These are phyloP conservation scores for Neopestalotiopsis sp. DNA, from an alignment of 2,329 filamentous ascomycete genomes.

Conservation along the genomic window DNA sequence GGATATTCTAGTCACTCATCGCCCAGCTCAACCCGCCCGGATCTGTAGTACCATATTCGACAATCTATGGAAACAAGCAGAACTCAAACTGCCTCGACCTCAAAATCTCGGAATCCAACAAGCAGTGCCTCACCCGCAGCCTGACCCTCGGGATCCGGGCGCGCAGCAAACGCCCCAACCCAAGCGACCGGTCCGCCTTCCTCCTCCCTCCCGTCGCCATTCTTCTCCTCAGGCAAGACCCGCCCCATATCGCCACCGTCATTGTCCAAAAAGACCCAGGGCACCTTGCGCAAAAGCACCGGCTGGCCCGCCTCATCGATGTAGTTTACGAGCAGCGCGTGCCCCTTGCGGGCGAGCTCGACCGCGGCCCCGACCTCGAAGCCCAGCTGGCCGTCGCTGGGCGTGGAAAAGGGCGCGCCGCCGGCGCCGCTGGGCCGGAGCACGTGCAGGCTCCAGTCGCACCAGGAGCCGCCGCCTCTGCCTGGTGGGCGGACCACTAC, in stretches of 20 bases:
- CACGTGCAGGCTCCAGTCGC: constrained; percentile 8
- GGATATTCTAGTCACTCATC: no score
- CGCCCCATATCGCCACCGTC: background rate
- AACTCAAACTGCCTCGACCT: background rate
- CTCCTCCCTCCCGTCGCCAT: background rate
- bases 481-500: background rate
- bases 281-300: background rate
- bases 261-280: background rate
- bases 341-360: background rate
- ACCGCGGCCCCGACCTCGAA: background rate
- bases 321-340: constrained; percentile 14
- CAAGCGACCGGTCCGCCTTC: background rate
- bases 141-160: constrained; percentile 11
- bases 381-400: background rate
- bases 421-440: background rate
- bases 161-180: constrained; percentile 5
- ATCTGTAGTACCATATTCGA: no score
- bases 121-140: background rate
- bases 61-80: no score
- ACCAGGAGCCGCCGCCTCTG: background rate
- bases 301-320: background rate
- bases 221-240: background rate
- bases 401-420: background rate
- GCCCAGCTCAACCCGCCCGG: no score
- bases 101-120: background rate